A percentile compares a stretch with the other conserved stretches of the same genome.
These are phyloP conservation scores for Didymella glomerata DNA, from an alignment of 2,329 filamentous ascomycete genomes.

Conservation along the genomic window DNA sequence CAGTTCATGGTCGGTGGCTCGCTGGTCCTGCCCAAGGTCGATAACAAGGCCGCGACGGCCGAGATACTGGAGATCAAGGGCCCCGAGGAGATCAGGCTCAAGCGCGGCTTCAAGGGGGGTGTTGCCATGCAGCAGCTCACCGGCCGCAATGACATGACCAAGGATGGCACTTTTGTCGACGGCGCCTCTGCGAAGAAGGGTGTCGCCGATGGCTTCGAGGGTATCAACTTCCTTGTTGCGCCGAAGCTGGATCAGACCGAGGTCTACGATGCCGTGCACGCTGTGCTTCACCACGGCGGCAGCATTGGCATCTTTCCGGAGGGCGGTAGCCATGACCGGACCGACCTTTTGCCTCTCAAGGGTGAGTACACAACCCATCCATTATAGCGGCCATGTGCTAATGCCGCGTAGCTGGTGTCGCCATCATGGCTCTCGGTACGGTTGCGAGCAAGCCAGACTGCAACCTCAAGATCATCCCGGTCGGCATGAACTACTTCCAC, in stretches of 20 bases:
- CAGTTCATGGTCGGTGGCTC: slow-evolving; percentile 69
- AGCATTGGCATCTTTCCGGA: slow-evolving; percentile 98
- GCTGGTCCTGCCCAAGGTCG: slow-evolving; percentile 84
- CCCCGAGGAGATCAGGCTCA: slow-evolving; percentile 81
- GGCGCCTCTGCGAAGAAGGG: slow-evolving; percentile 62
- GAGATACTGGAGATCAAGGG: slow-evolving; percentile 85
- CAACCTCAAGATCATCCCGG: slow-evolving; percentile 91
- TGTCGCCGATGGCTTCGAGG: slow-evolving; percentile 67
- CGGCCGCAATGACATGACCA: slow-evolving; percentile 75
- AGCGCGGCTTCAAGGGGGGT: slow-evolving; percentile 83
- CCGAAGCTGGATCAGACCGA: slow-evolving; percentile 93
- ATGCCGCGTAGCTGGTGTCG: slow-evolving; percentile 75
- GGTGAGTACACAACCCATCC: slow-evolving; percentile 23
- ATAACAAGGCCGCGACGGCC: slow-evolving; percentile 80
- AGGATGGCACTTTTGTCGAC: slow-evolving; percentile 69
- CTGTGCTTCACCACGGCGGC: slow-evolving; percentile 79
- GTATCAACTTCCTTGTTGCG: slow-evolving; percentile 84
- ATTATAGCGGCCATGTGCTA: slow-evolving; percentile 16
- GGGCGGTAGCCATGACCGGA: slow-evolving; percentile 93
- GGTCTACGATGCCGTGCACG: slow-evolving; percentile 93
- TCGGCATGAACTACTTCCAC: slow-evolving; percentile 99
- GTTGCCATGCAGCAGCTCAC: slow-evolving; percentile 82
- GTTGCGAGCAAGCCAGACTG: slow-evolving; percentile 85
- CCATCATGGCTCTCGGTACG: slow-evolving; percentile 95
- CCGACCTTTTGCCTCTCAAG: slow-evolving; percentile 89